Evolutionary conservation across 345 rosid species (phyloP).

Genomic region (Citrus unshiu): DNA sequence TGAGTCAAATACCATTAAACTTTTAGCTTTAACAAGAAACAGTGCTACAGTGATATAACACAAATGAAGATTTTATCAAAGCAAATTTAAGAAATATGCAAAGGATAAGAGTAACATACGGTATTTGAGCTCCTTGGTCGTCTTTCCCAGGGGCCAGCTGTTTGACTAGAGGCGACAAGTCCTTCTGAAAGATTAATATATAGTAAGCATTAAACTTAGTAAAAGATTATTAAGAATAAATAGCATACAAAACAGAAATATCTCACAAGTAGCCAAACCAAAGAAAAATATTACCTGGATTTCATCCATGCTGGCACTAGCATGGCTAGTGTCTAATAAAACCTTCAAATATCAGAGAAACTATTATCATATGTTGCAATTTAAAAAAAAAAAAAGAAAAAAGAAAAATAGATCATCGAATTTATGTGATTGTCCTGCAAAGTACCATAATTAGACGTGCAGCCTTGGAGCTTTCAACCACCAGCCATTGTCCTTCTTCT

Average conservation of each 20-base stretch:
- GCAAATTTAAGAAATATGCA: background rate
- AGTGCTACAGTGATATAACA: background rate
- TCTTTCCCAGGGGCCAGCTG: constrained; percentile 65
- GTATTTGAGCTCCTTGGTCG: constrained; percentile 59
- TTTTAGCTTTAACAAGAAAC: background rate
- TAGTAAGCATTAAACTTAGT: background rate
- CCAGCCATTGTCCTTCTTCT: constrained; percentile 95
- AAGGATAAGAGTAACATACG: constrained; percentile 47
- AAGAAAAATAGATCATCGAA: background rate
- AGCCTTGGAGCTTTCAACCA: constrained; percentile 78
- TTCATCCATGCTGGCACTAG: constrained; percentile 61
- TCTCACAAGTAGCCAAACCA: background rate
- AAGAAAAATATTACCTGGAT: constrained; percentile 53
- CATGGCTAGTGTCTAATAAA: constrained; percentile 56
- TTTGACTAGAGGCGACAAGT: constrained; percentile 79
- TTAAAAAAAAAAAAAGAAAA: background rate
- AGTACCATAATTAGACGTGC: constrained; percentile 93
- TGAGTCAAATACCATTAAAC: background rate
- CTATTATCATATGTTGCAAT: constrained; percentile 14
- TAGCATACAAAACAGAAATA: constrained; percentile 13
- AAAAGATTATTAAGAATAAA: background rate
- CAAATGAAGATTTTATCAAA: background rate
- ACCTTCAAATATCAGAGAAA: constrained; percentile 48
- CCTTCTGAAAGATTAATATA: constrained; percentile 42
- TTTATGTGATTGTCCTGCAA: background rate